These are phyloP conservation scores for Globisporangium acanthophoron DNA, from an alignment of 352 stramenopile genomes.

Conservation along the genomic window DNA sequence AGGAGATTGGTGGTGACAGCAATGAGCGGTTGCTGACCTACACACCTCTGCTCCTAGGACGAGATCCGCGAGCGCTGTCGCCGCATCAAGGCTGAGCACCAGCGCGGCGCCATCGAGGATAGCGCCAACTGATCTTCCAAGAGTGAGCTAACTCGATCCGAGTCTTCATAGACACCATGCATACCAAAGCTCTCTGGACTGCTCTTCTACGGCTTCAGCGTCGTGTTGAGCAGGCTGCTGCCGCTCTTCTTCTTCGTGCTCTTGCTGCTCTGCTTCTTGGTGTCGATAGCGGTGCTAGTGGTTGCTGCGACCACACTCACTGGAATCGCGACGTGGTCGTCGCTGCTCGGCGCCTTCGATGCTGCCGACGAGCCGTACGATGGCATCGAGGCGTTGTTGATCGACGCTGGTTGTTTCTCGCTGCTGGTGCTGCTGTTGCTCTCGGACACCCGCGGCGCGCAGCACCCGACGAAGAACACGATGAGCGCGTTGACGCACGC, in stretches of 20 bases:
- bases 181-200: background rate
- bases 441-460: conserved; percentile 12
- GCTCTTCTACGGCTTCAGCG: conserved; percentile 5
- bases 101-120: conserved; percentile 6
- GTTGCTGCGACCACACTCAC: background rate
- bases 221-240: conserved; percentile 13
- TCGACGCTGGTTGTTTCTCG: conserved; percentile 6
- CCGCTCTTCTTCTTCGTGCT: conserved; percentile 5
- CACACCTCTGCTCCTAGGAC: conserved; percentile 10
- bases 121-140: background rate
- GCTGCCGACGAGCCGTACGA: conserved; percentile 13
- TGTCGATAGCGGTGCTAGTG: background rate
- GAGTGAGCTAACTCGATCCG: background rate
- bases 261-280: conserved; percentile 1
- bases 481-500: conserved; percentile 39
- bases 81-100: conserved; percentile 1
- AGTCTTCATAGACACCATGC: background rate
- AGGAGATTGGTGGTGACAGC: no score
- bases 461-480: conserved; percentile 29
- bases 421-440: background rate
- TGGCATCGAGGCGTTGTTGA: conserved; percentile 8
- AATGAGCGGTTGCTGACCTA: background rate
- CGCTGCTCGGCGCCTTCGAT: background rate
- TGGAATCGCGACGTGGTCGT: conserved; percentile 6
- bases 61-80: conserved; percentile 20